Evolutionary conservation across 306 rosid genomes (phyloP), one percentile per base, ranked within the genome.

Genomic region (Trifolium pratense): DNA sequence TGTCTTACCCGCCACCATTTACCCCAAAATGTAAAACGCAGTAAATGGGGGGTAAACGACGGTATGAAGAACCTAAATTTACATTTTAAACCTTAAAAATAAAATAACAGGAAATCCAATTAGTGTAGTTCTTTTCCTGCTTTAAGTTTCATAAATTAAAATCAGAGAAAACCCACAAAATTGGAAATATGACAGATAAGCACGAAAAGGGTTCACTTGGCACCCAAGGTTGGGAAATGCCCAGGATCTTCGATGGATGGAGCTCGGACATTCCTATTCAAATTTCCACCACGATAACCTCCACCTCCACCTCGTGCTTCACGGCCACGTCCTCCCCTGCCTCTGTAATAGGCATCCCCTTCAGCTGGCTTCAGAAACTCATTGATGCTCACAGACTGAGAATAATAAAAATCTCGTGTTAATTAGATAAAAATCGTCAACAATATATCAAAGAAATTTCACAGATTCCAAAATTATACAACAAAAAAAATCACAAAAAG

Each of bases 281-380:
- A 62, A 60, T 76, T 78, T 43, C 91, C 90, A 20, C 91, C 90
- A 20, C 86, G 91, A 66, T 15, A 86, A 48, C 95, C 91, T n/a
- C 89, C 97, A 71, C 18, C 84, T 40, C 96, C 90, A 12, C 89
- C 97, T 18, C 93, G 75, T 6, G 94, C 5, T 5, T 91, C 97
- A 78, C 98, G 96, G 14, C 91, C 92, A 31, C 92, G 92, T 7
- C 98, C 96, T 42, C 97, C 96, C 48, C 97, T 78, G 0, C 96
- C 91, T 1, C 14, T 23, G 14, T 84, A 80, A 85, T 56, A 71
- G 77, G 75, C 77, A 84, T 90, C 96, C 4, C 99, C 99, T 46
- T 88, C 97, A 74, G 91, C 82, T 9, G 93, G 96, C 93, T 95
- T 95, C 86, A 95, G 90, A 66, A 95, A 91, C 88, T 91, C 96